Conservation (phyloP, 1,284 basidiomycete genomes). For the Anthracocystis walkeri region DNA sequence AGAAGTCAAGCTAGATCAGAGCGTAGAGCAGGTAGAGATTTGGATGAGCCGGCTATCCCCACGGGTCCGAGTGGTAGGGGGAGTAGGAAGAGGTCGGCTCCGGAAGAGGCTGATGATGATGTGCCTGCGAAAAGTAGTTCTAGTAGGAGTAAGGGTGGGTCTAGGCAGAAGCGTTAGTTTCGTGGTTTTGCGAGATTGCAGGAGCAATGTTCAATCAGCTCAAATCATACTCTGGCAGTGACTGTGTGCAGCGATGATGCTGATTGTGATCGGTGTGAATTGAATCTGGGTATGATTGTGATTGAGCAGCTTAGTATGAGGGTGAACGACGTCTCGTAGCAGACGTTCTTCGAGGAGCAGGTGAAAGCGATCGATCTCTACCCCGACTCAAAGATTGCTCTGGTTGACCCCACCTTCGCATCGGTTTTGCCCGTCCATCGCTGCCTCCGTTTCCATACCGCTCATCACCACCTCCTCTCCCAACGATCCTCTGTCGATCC, state of each 20-base stretch:
- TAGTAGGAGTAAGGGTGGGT: slow-evolving; percentile 6
- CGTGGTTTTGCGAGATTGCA: neutral
- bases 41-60: slow-evolving; percentile 25
- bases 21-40: slow-evolving; percentile 38
- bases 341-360: slow-evolving; percentile 12
- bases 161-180: slow-evolving; percentile 29
- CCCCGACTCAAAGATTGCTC: neutral
- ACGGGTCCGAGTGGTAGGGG: slow-evolving; percentile 18
- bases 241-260: neutral
- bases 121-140: slow-evolving; percentile 10
- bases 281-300: neutral
- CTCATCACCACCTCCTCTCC: neutral
- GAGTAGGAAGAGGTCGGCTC: slow-evolving; percentile 36
- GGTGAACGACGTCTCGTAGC: slow-evolving; percentile 18
- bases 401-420: slow-evolving; percentile 21
- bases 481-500: slow-evolving; percentile 12
- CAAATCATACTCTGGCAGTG: neutral
- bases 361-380: slow-evolving; percentile 17
- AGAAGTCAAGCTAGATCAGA: slow-evolving; percentile 41
- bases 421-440: neutral
- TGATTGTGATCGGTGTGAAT: no score
- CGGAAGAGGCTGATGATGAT: slow-evolving; percentile 36
- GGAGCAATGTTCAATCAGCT: neutral
- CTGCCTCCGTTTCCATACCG: neutral
- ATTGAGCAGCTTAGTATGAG: slow-evolving; percentile 16